phyloP scores from a whole-genome alignment of 1,284 basidiomycete genomes.

The Sporisorium exsertum region DNA sequence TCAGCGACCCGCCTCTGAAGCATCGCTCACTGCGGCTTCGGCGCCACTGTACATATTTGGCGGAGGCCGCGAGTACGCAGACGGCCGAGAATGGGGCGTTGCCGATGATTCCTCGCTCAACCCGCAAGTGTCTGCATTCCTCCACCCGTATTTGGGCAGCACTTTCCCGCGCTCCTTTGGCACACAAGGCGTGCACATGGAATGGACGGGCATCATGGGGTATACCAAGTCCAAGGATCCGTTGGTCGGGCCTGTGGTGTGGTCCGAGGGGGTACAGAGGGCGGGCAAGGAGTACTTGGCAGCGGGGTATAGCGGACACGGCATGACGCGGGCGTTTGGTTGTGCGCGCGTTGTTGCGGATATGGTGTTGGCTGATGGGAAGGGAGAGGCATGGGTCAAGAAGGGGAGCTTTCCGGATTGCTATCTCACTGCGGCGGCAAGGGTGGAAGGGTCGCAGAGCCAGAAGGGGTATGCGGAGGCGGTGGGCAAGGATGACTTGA shows the following conservation, averaged over 20 bases:
- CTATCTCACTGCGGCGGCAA: constrained; percentile 24
- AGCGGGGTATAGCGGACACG: constrained; percentile 82
- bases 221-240: constrained; percentile 77
- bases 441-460: not conserved
- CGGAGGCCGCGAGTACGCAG: constrained; percentile 75
- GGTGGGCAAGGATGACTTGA: not conserved
- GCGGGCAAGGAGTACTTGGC: constrained; percentile 77
- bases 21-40: not conserved
- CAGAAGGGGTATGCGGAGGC: not conserved
- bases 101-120: constrained; percentile 77
- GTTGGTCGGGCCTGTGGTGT: constrained; percentile 72
- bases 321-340: constrained; percentile 78
- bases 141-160: constrained; percentile 19
- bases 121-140: constrained; percentile 71
- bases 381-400: constrained; percentile 72
- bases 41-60: constrained; percentile 77
- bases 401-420: constrained; percentile 74
- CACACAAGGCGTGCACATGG: constrained; percentile 72
- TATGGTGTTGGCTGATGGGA: constrained; percentile 76
- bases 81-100: constrained; percentile 73
- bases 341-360: constrained; percentile 78
- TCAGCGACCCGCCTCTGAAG: constrained; percentile 72
- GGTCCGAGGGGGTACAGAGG: not conserved
- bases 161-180: constrained; percentile 73
- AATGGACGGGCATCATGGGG: constrained; percentile 86